Evolutionary conservation across 2,329 filamentous ascomycete species (phyloP).

Genomic region (Drechslerella coelobrocha): DNA sequence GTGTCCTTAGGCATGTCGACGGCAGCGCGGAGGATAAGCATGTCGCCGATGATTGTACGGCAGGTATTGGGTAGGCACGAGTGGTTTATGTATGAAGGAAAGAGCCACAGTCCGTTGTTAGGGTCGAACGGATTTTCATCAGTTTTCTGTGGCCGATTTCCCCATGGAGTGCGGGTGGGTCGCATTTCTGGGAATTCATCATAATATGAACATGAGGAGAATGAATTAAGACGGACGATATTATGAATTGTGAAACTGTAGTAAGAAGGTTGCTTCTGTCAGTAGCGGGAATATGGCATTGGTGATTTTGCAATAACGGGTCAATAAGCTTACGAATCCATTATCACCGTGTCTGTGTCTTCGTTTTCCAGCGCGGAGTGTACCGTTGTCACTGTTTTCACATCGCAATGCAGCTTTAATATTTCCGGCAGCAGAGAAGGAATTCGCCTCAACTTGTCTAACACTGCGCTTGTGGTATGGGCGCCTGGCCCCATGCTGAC

Average conservation of each 20-base stretch:
- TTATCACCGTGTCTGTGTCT: background rate
- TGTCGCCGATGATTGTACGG: constrained; percentile 30
- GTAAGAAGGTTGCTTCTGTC: background rate
- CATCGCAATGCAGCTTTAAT: constrained; percentile 6
- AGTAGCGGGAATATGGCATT: background rate
- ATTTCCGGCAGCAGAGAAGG: constrained; percentile 9
- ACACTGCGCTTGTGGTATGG: background rate
- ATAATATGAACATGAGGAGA: constrained; percentile 24
- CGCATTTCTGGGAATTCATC: constrained; percentile 34
- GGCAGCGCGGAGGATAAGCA: constrained; percentile 36
- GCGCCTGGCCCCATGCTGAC: constrained; percentile 4
- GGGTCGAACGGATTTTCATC: constrained; percentile 31
- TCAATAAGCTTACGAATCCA: constrained; percentile 20
- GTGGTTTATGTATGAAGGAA: constrained; percentile 44
- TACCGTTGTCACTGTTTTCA: background rate
- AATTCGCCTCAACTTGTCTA: constrained; percentile 17
- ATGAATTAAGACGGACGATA: constrained; percentile 24
- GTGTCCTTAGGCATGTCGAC: constrained; percentile 28
- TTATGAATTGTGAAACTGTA: constrained; percentile 25
- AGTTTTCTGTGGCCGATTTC: constrained; percentile 1
- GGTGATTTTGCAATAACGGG: background rate
- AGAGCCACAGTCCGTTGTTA: constrained; percentile 33
- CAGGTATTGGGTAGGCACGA: constrained; percentile 31
- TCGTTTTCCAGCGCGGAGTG: too few species aligned
- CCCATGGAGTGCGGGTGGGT: background rate